Evolutionary conservation across 495 filamentous ascomycete genomes (phyloP).

Genomic region (Gamarada debralockiae): DNA sequence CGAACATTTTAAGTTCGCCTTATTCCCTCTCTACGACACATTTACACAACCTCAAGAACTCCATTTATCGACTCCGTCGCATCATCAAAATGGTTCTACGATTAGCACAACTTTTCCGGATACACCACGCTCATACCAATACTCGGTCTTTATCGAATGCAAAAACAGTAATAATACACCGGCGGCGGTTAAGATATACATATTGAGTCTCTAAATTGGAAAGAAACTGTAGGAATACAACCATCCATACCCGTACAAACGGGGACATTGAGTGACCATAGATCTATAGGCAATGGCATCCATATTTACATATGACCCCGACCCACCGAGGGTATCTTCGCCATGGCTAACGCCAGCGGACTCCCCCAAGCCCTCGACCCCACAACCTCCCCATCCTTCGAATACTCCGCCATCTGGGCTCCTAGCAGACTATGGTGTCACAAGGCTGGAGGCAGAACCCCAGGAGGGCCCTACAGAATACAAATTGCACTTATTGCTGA

Average conservation of each 20-base stretch:
- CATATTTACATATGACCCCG: conserved; percentile 91
- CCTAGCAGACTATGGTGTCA: conserved; percentile 68
- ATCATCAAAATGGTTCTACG: conserved; percentile 57
- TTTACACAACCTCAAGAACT: conserved; percentile 5
- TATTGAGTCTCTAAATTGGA: neutral
- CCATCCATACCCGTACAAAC: too few species aligned
- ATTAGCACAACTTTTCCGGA: conserved; percentile 49
- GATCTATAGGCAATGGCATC: conserved; percentile 64
- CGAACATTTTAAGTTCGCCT: neutral
- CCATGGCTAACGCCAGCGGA: conserved; percentile 64
- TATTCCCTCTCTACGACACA: neutral
- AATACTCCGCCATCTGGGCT: conserved; percentile 37
- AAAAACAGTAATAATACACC: conserved; percentile 17
- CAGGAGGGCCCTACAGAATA: conserved; percentile 95
- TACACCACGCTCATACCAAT: conserved; percentile 45
- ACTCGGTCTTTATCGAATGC: conserved; percentile 37
- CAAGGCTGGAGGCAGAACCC: conserved; percentile 82
- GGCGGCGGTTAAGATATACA: conserved; percentile 16
- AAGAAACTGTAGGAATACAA: neutral
- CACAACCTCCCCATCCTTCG: conserved; percentile 16
- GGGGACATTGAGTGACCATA: neutral
- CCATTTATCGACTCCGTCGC: conserved; percentile 7
- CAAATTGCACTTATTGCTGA: conserved; percentile 88
- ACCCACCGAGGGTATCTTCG: conserved; percentile 81
- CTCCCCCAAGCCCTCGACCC: conserved; percentile 21